Percentiles rank a stretch among this genome's conserved stretches.
Conservation (phyloP, 108 stramenopile genomes). For the Skeletonema menzelii region DNA sequence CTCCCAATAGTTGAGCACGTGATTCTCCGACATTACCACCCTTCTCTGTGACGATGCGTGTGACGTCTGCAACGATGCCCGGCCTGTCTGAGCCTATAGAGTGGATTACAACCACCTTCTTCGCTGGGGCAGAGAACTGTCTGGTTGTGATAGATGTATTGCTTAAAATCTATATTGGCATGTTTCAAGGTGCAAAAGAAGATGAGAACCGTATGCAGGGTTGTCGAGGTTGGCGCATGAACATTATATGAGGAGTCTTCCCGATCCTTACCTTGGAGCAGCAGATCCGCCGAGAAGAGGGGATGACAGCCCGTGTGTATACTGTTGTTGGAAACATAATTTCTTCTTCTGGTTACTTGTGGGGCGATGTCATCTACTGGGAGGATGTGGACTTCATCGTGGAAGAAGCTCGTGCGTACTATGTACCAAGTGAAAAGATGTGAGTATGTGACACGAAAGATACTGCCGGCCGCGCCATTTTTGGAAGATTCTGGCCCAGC, state of each 20-base stretch:
- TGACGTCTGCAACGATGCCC: slow-evolving; percentile 75
- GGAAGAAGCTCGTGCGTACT: neutral
- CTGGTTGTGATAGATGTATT: slow-evolving; percentile 1
- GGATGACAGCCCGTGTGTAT: neutral
- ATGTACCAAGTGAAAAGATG: no score
- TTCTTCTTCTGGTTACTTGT: neutral
- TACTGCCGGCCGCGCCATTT: no score
- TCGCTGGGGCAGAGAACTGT: slow-evolving; percentile 11
- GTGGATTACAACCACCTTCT: slow-evolving; percentile 44
- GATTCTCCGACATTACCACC: slow-evolving; percentile 79
- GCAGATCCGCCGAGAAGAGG: neutral
- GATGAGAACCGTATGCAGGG: neutral
- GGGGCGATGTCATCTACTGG: neutral
- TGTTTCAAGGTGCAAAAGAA: neutral
- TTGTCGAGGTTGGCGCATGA: neutral
- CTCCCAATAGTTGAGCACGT: slow-evolving; percentile 61
- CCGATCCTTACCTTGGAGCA: neutral
- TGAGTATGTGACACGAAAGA: no score
- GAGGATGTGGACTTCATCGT: neutral
- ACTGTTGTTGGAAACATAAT: neutral
- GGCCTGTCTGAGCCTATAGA: slow-evolving; percentile 70
- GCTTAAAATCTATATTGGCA: neutral
- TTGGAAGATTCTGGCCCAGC: no score
- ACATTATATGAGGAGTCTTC: neutral
- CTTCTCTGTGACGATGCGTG: slow-evolving; percentile 56